phyloP scores from a whole-genome alignment of 2,329 filamentous ascomycete genomes.

The Volutella citrinella region DNA sequence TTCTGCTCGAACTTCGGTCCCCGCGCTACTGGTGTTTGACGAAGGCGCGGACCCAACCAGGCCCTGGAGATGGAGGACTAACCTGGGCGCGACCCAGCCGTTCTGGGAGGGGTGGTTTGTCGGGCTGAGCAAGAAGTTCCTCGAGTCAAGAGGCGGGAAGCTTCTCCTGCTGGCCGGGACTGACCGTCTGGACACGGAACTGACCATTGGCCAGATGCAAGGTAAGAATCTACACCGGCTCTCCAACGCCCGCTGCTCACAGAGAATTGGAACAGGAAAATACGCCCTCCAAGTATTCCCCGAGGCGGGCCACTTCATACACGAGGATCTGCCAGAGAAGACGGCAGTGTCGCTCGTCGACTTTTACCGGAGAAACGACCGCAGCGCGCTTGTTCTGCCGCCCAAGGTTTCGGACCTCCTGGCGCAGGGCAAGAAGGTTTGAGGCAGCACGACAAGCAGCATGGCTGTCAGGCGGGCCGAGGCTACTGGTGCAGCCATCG shows the following conservation, averaged over 20 bases:
- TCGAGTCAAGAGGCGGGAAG: conserved; percentile 78
- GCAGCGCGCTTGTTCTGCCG: conserved; percentile 78
- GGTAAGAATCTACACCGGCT: conserved; percentile 47
- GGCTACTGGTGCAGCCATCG: too few species aligned
- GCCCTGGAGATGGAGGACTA: conserved; percentile 81
- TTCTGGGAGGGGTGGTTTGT: conserved; percentile 96
- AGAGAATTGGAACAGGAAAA: conserved; percentile 59
- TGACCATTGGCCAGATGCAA: conserved; percentile 97
- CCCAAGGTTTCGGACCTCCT: conserved; percentile 83
- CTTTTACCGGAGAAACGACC: conserved; percentile 89
- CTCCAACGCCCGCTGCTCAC: conserved; percentile 10
- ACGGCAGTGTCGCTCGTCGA: conserved; percentile 82
- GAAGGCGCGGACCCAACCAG: conserved; percentile 34
- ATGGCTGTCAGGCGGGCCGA: too few species aligned
- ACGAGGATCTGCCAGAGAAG: conserved; percentile 91
- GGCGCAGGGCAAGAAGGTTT: conserved; percentile 60
- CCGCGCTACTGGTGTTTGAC: conserved; percentile 64
- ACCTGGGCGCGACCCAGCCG: conserved; percentile 76
- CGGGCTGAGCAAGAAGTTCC: conserved; percentile 84
- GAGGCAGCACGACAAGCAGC: conserved; percentile 10
- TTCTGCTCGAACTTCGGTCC: conserved; percentile 86
- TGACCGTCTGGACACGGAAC: conserved; percentile 83
- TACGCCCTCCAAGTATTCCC: conserved; percentile 94
- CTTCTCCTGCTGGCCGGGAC: conserved; percentile 82
- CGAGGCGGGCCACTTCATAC: conserved; percentile 93